Conservation (phyloP, 495 filamentous ascomycete genomes). For the Aspergillus sparsus region DNA sequence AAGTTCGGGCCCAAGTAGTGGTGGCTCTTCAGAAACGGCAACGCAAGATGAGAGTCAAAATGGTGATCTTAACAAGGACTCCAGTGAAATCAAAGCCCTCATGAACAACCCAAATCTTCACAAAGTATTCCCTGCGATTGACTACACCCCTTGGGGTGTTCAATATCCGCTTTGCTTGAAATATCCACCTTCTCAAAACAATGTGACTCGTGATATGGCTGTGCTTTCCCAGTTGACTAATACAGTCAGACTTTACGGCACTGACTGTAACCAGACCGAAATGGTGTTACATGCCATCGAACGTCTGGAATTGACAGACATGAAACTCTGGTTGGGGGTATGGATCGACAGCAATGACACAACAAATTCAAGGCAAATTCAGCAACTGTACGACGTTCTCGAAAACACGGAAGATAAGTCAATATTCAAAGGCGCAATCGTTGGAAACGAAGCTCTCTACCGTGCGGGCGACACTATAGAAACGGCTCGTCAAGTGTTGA, state of each 20-base stretch:
- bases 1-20: slow-evolving; percentile 12
- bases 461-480: slow-evolving; percentile 53
- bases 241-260: slow-evolving; percentile 87
- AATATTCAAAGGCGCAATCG: slow-evolving; percentile 79
- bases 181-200: slow-evolving; percentile 84
- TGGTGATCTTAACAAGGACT: slow-evolving; percentile 72
- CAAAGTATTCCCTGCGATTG: slow-evolving; percentile 95
- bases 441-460: slow-evolving; percentile 94
- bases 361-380: slow-evolving; percentile 78
- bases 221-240: slow-evolving; percentile 91
- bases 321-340: slow-evolving; percentile 95
- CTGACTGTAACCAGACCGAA: slow-evolving; percentile 96
- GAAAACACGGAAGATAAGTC: slow-evolving; percentile 62
- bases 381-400: slow-evolving; percentile 78
- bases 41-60: slow-evolving; percentile 52
- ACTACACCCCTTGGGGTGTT: slow-evolving; percentile 89
- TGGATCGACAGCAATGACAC: slow-evolving; percentile 87
- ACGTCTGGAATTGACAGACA: slow-evolving; percentile 67
- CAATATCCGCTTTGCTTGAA: slow-evolving; percentile 85
- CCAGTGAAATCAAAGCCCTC: slow-evolving; percentile 74
- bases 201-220: slow-evolving; percentile 88
- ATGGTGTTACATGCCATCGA: slow-evolving; percentile 87
- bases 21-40: slow-evolving; percentile 27
- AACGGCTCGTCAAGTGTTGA: slow-evolving; percentile 66
- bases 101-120: slow-evolving; percentile 80